Conservation (phyloP, 129 eudicot genomes). For the Glebionis coronaria region DNA sequence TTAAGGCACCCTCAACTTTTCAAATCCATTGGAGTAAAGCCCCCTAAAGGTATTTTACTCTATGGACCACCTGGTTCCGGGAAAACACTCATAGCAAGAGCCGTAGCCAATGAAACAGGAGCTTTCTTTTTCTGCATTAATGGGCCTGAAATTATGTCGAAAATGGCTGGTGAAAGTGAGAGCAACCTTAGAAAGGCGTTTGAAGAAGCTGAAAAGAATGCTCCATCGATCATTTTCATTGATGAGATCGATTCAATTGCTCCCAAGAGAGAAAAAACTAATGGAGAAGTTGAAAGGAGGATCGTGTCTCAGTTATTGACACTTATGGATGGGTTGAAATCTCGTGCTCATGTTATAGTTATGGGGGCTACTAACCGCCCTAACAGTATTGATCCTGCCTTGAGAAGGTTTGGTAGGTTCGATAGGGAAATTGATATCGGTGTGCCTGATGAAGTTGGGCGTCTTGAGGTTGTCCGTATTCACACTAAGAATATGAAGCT, state of each 20-base stretch:
- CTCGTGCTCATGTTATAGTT: conserved; percentile 77
- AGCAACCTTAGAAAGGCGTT: conserved; percentile 85
- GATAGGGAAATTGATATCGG: conserved; percentile 81
- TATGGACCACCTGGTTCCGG: conserved; percentile 89
- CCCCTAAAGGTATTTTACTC: conserved; percentile 72
- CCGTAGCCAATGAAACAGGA: conserved; percentile 88
- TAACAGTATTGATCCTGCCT: conserved; percentile 78
- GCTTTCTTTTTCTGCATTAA: conserved; percentile 72
- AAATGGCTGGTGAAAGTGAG: conserved; percentile 82
- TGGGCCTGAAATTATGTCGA: conserved; percentile 85
- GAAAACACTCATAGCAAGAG: conserved; percentile 69
- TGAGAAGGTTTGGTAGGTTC: conserved; percentile 79
- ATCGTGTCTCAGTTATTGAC: conserved; percentile 75
- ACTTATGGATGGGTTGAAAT: conserved; percentile 78
- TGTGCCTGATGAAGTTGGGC: conserved; percentile 85
- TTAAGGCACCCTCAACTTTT: conserved; percentile 69
- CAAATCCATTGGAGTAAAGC: conserved; percentile 73
- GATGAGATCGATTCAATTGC: conserved; percentile 87
- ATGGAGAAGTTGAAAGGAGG: conserved; percentile 87
- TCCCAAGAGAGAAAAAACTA: conserved; percentile 78
- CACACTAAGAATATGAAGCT: conserved; percentile 85
- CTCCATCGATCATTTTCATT: conserved; percentile 78
- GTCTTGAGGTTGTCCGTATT: conserved; percentile 75
- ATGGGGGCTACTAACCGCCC: conserved; percentile 91
- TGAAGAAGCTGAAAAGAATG: conserved; percentile 91